Percentiles rank a stretch among this genome's conserved stretches.
Evolutionary conservation across 2,329 filamentous ascomycete genomes (phyloP).

Genomic region (Ceratocystiopsis minuta): DNA sequence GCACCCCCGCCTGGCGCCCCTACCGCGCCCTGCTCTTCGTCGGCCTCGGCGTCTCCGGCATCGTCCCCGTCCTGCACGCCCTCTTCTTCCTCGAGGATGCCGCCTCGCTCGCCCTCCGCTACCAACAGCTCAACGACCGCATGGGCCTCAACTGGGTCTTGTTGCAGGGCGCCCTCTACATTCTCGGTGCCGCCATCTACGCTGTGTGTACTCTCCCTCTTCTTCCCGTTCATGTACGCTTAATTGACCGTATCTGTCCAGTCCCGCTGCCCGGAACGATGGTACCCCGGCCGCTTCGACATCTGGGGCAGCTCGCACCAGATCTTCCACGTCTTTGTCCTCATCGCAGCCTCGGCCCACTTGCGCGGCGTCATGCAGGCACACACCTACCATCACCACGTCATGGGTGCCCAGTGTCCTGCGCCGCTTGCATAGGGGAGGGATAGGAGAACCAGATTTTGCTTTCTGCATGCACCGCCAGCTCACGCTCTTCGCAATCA

Average conservation of each 20-base stretch:
- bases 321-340: slow-evolving; percentile 81
- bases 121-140: slow-evolving; percentile 43
- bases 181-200: slow-evolving; percentile 71
- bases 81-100: slow-evolving; percentile 17
- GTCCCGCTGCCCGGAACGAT: slow-evolving; percentile 68
- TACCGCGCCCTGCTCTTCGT: slow-evolving; percentile 85
- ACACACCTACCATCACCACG: slow-evolving; percentile 67
- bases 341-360: slow-evolving; percentile 67
- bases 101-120: slow-evolving; percentile 32
- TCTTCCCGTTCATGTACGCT: slow-evolving; percentile 1
- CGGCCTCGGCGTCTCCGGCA: slow-evolving; percentile 63
- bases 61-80: slow-evolving; percentile 70
- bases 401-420: slow-evolving; percentile 32
- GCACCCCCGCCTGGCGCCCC: slow-evolving; percentile 66
- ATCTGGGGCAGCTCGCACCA: slow-evolving; percentile 90
- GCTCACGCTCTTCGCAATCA: no score
- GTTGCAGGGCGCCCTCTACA: slow-evolving; percentile 66
- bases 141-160: slow-evolving; percentile 73
- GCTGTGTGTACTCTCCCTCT: slow-evolving; percentile 36
- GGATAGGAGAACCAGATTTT: no score
- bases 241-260: slow-evolving; percentile 14
- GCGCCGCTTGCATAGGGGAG: not conserved
- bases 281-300: slow-evolving; percentile 63
- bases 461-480: not conserved
- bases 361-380: slow-evolving; percentile 65